phyloP scores from a whole-genome alignment of 495 filamentous ascomycete species.

The Hypoxylon crocopeplum region DNA sequence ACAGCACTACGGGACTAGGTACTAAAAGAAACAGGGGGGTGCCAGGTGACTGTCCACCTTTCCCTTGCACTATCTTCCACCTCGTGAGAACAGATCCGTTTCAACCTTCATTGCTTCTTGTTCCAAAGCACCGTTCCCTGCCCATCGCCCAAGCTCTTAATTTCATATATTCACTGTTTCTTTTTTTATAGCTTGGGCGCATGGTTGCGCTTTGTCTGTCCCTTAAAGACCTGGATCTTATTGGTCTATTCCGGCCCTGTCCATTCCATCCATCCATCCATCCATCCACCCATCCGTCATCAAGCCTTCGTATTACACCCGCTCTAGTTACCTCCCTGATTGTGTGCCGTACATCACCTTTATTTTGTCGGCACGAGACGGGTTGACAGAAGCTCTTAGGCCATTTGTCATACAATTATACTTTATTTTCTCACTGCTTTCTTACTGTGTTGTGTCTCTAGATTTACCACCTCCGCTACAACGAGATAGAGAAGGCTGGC shows the following conservation, averaged over 20 bases:
- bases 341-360: neutral
- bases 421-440: neutral
- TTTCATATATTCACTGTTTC: neutral
- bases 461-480: neutral
- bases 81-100: no score
- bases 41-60: no score
- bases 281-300: neutral
- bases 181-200: neutral
- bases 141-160: neutral
- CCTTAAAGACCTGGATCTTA: neutral
- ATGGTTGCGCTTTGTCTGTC: neutral
- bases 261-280: slow-evolving; percentile 5
- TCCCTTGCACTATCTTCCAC: no score
- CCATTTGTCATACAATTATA: neutral
- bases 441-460: neutral
- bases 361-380: neutral
- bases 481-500: neutral
- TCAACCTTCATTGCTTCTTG: slow-evolving; percentile 5
- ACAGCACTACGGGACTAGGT: no score
- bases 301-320: slow-evolving; percentile 1
- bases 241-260: neutral
- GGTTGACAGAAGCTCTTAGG: neutral
- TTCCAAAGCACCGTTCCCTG: neutral
- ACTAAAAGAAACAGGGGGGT: no score
- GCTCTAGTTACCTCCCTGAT: neutral